phyloP scores from a whole-genome alignment of 495 filamentous ascomycete genomes.

The Cairneyella variabilis region DNA sequence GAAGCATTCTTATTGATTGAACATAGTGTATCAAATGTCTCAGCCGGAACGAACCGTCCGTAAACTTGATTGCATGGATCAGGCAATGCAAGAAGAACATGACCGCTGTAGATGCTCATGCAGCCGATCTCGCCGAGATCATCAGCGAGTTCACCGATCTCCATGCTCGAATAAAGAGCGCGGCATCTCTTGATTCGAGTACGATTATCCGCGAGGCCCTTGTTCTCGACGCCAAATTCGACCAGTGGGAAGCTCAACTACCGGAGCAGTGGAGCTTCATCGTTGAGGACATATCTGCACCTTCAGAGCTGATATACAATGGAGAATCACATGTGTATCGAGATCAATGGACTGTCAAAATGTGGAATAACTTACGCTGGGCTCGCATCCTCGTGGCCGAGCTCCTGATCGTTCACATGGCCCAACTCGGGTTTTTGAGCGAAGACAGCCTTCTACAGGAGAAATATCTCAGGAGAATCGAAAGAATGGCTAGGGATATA shows the following conservation, averaged over 20 bases:
- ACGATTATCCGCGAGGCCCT: conserved; percentile 4
- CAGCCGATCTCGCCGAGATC: conserved; percentile 5
- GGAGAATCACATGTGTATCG: conserved; percentile 7
- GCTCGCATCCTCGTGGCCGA: conserved; percentile 14
- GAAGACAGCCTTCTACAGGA: conserved; percentile 1
- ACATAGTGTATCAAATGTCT: conserved; percentile 18
- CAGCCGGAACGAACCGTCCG: not conserved
- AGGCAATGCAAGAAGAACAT: not conserved
- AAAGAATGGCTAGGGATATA: conserved; percentile 14
- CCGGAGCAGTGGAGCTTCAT: conserved; percentile 11
- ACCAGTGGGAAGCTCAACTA: conserved; percentile 14
- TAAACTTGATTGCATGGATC: not conserved
- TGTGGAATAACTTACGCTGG: conserved; percentile 18
- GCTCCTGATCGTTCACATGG: conserved; percentile 4
- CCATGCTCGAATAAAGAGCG: not conserved
- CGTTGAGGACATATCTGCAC: not conserved
- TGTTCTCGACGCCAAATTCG: conserved; percentile 13
- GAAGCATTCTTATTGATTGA: not conserved
- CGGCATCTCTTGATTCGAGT: not conserved
- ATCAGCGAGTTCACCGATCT: conserved; percentile 7
- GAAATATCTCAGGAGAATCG: conserved; percentile 11
- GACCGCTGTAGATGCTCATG: not conserved
- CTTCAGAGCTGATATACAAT: conserved; percentile 3
- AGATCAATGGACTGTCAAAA: conserved; percentile 17
- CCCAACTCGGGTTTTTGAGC: not conserved